Evolutionary conservation across 495 filamentous ascomycete species (phyloP), one percentile per base, ranked within the genome.

Genomic region (Aspergillus kassunensis): DNA sequence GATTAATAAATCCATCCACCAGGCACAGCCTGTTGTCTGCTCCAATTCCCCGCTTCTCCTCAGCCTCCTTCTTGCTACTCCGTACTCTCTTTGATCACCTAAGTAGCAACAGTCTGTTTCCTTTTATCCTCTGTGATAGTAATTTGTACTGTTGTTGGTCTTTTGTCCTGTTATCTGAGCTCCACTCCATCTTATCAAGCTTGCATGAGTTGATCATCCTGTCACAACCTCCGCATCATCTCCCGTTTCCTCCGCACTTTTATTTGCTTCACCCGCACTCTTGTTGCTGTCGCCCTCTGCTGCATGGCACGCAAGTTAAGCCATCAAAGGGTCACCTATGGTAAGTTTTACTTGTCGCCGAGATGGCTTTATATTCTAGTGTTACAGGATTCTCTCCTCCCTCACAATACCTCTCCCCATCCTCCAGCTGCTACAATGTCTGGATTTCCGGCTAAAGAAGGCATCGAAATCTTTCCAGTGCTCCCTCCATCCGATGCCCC

Each of bases 401-500:
- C 23, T 12, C 12, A 33, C 46, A 44, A 11, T 31, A 23, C 10
- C 45, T 21, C 27, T 10, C 4, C 36, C 25, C 23, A 24, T 35
- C 15, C 33, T 6, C 9, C 31, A 3, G 10, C 29, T 16, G 44
- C 44, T 1, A n/a, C 39, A 24, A 46, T 46, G 44, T 15, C 29
- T 46, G 41, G 20, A 30, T 30, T 44, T 12, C 35, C 21, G 11
- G 33, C 55, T 63, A 33, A 68, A 59, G 16, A 44, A 36, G 42
- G 44, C 21, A 50, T 23, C 29, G 37, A 23, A 57, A 47, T 56
- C 43, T 45, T 21, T 39, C 24, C 62, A 98, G 93, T 98, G 70
- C 82, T 98, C 57, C 93, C 95, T 64, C 87, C 93, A 43, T 89
- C 91, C 53, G 89, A 95, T 72, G 89, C 90, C 35, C 84, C 88